phyloP scores from a whole-genome alignment of 306 rosid genomes.

The Vachellia pachyceras region DNA sequence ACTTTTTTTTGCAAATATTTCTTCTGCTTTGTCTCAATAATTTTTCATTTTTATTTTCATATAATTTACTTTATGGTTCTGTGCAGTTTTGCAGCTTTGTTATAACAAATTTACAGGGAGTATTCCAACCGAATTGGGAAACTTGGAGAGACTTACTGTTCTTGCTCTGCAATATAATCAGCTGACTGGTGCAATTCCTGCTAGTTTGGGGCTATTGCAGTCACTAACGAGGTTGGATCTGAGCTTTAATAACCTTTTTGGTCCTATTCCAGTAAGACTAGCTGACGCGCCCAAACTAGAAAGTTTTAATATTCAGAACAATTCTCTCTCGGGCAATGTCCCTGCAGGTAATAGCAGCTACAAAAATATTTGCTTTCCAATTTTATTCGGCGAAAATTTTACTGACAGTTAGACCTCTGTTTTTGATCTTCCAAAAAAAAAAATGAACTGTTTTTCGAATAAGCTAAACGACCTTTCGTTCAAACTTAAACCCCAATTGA shows the following conservation, averaged over 20 bases:
- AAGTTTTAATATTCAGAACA: conserved; percentile 69
- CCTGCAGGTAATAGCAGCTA: conserved; percentile 62
- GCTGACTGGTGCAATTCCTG: conserved; percentile 82
- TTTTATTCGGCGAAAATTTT: neutral
- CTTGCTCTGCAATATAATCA: conserved; percentile 82
- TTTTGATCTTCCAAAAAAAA: neutral
- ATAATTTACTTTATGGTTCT: neutral
- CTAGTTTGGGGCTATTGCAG: conserved; percentile 73
- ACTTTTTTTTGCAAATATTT: neutral
- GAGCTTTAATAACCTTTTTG: conserved; percentile 75
- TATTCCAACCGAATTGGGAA: conserved; percentile 72
- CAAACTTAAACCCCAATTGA: no score
- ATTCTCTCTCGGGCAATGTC: conserved; percentile 75
- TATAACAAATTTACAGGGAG: conserved; percentile 76
- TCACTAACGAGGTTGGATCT: conserved; percentile 68
- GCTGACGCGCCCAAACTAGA: conserved; percentile 64
- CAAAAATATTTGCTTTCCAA: conserved; percentile 3
- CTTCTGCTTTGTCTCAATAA: neutral
- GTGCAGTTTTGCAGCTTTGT: conserved; percentile 88
- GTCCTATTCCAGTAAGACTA: conserved; percentile 77
- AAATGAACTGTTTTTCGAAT: neutral
- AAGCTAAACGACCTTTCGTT: no score
- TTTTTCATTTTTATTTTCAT: neutral
- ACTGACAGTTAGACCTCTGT: neutral
- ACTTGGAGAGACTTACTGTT: conserved; percentile 58